A percentile compares a stretch with the other conserved stretches of the same genome.
Conservation (phyloP, 805 yeast species). For the Pichia scutulata region DNA sequence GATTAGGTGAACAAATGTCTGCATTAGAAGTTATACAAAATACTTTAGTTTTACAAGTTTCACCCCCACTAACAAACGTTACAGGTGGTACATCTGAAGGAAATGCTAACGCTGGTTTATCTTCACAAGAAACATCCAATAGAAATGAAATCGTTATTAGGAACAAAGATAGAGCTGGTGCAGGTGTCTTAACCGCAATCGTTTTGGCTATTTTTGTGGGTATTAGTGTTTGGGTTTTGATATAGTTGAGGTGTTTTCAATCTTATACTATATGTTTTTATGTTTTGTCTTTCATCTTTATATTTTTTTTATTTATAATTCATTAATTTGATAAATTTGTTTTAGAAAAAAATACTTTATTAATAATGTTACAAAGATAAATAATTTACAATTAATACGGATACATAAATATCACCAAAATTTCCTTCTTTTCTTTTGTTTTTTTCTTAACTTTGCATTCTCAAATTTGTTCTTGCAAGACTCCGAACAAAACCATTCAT, state of each 20-base stretch:
- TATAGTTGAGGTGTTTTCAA: conserved; percentile 26
- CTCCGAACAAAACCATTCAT: conserved; percentile 79
- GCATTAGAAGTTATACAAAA: conserved; percentile 61
- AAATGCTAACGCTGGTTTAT: conserved; percentile 44
- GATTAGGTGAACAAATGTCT: conserved; percentile 79
- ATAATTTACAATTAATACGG: background rate
- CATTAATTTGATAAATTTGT: background rate
- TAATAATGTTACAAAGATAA: background rate
- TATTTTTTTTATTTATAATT: background rate
- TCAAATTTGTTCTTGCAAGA: conserved; percentile 41
- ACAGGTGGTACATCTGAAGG: conserved; percentile 69
- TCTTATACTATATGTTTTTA: background rate
- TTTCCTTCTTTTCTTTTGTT: conserved; percentile 13
- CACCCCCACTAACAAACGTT: conserved; percentile 53
- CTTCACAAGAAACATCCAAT: conserved; percentile 41
- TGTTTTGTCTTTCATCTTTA: background rate
- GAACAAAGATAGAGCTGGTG: conserved; percentile 74
- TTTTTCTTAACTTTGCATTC: background rate
- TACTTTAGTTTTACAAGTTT: conserved; percentile 30
- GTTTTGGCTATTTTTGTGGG: conserved; percentile 54
- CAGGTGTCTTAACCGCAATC: conserved; percentile 78
- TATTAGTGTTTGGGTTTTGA: conserved; percentile 70
- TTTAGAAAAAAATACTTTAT: background rate
- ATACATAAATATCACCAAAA: conserved; percentile 3
- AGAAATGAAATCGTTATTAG: conserved; percentile 41